phyloP scores from a whole-genome alignment of 108 stramenopile species.

The Skeletonema grethae region DNA sequence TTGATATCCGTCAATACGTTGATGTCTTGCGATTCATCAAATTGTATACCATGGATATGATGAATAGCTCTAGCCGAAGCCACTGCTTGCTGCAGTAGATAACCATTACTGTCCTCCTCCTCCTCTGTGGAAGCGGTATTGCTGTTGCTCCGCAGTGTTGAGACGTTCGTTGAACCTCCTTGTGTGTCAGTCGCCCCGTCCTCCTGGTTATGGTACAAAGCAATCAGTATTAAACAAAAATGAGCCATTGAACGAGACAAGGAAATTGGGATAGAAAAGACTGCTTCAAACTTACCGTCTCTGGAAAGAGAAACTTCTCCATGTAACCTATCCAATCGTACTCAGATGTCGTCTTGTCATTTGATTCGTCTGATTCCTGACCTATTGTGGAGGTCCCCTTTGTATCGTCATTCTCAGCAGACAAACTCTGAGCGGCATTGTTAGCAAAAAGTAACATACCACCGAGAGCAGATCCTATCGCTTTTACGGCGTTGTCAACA shows the following conservation, averaged over 20 bases:
- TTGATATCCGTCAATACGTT: slow-evolving; percentile 68
- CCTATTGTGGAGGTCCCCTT: background rate
- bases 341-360: background rate
- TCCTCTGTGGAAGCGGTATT: slow-evolving; percentile 6
- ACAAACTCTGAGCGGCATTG: background rate
- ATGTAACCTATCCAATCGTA: slow-evolving; percentile 41
- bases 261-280: background rate
- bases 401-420: background rate
- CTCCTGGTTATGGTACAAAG: background rate
- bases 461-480: slow-evolving; percentile 35
- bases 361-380: background rate
- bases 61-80: slow-evolving; percentile 73
- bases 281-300: slow-evolving; percentile 10
- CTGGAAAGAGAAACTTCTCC: slow-evolving; percentile 30
- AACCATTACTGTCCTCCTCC: slow-evolving; percentile 32
- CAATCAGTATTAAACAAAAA: background rate
- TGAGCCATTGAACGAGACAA: background rate
- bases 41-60: slow-evolving; percentile 58
- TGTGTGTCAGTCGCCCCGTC: background rate
- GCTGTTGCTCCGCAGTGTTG: slow-evolving; percentile 1
- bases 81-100: slow-evolving; percentile 43
- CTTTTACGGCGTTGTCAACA: slow-evolving; percentile 31
- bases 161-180: too few relatives aligned
- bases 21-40: slow-evolving; percentile 59
- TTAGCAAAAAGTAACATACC: slow-evolving; percentile 14